A percentile compares a stretch with the other conserved stretches of the same genome.
These are phyloP conservation scores for Leavenworthia alabamica DNA, from an alignment of 345 rosid genomes.

Conservation along the genomic window DNA sequence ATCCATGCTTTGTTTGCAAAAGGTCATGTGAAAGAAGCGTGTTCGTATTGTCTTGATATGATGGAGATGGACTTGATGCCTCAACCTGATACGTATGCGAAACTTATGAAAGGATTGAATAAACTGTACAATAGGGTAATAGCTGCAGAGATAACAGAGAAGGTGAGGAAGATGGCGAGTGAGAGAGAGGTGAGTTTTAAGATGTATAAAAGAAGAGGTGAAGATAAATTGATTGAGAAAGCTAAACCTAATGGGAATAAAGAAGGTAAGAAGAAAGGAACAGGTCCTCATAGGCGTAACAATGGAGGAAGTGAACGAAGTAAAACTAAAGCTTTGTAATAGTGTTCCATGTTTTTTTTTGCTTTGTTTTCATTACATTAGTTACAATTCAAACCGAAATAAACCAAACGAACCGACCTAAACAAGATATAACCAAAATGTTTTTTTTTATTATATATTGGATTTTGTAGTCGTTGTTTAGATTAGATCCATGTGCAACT, in stretches of 20 bases:
- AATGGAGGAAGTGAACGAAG: conserved; percentile 18
- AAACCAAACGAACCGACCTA: background rate
- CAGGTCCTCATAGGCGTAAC: conserved; percentile 33
- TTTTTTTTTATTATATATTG: background rate
- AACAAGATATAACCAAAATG: background rate
- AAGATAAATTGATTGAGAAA: conserved; percentile 72
- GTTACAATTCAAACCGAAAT: background rate
- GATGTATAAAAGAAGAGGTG: conserved; percentile 84
- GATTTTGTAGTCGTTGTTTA: background rate
- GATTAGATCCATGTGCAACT: too few species aligned
- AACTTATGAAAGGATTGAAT: conserved; percentile 79
- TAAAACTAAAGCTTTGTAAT: conserved; percentile 8
- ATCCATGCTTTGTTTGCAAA: conserved; percentile 69
- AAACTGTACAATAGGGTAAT: conserved; percentile 74
- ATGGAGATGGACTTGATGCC: conserved; percentile 86
- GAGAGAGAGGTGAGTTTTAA: conserved; percentile 73
- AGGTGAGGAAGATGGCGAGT: conserved; percentile 85
- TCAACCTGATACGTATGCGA: conserved; percentile 80
- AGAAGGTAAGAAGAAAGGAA: conserved; percentile 64
- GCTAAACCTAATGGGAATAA: conserved; percentile 42
- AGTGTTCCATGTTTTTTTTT: too few species aligned
- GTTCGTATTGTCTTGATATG: conserved; percentile 85
- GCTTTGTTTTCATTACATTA: too few species aligned
- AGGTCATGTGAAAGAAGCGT: conserved; percentile 87
- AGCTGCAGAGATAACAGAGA: conserved; percentile 91